Base-by-base conservation (phyloP, 495 filamentous ascomycete genomes). In the Annulohypoxylon nitens region DNA sequence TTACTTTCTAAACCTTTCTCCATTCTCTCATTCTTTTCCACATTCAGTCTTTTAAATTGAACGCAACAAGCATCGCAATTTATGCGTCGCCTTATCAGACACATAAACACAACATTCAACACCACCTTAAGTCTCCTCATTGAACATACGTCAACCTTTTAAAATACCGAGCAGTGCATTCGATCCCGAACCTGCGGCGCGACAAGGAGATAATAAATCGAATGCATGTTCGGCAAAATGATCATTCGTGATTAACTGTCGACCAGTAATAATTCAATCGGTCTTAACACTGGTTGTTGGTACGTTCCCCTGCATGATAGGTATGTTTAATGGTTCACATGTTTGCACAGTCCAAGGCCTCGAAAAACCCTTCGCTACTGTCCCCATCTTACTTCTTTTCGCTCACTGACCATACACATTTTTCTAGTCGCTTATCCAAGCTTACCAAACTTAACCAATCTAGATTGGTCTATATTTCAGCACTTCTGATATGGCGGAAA, bases 401-500 rank as follows among this genome's bases (percentile, higher is more conserved):
- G 30, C 26, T 54, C 50, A 20, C 26, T 54, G 4, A 26, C 50
- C 50, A 54, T 43, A 67, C n/a, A 18, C 53, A 57, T 33, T 64
- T 16, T 45, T 45, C 18, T 51, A 20, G 12, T 23, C 47, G 8
- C 33, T 26, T 65, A 14, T 11, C 11, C 39, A 10, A n/a, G 39
- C 12, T 43, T n/a, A 11, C 12, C 39, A n/a, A 11, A 14, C 39
- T n/a, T 43, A 43, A 11, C n/a, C 61, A 36, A 50, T 48, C 33
- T 47, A 72, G 47, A 51, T 23, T 37, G 2, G 26, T 23, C 23
- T 36, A 51, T 4, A 16, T 14, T 37, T 23, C n/a, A 58, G 18
- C 9, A 26, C 18, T 57, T 63, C 18, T 57, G 48, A 41, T 54
- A 75, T 75, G 72, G 72, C 61, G 43, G 72, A 75, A 71, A 68